phyloP scores from a whole-genome alignment of 805 yeast species.

The Ogataea ramenticola region DNA sequence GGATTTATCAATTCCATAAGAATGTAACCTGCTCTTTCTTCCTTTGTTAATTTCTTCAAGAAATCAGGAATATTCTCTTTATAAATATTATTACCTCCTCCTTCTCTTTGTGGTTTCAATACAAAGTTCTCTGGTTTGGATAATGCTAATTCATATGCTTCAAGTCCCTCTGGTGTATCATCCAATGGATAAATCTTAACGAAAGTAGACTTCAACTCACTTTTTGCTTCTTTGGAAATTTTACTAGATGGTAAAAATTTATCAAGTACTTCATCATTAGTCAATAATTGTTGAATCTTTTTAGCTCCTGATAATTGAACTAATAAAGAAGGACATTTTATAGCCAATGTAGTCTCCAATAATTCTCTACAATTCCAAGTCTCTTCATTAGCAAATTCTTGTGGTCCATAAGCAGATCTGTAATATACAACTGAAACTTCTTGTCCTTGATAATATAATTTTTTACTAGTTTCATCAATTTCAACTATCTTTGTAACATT shows the following conservation, averaged over 20 bases:
- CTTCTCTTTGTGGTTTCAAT: constrained; percentile 96
- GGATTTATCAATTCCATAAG: constrained; percentile 92
- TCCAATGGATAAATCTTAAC: constrained; percentile 87
- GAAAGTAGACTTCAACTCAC: constrained; percentile 50
- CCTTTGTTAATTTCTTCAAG: constrained; percentile 48
- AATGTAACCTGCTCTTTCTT: constrained; percentile 85
- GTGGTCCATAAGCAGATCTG: constrained; percentile 83
- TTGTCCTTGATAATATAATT: constrained; percentile 44
- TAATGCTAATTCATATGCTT: constrained; percentile 62
- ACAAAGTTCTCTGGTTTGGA: constrained; percentile 67
- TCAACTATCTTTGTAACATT: constrained; percentile 41
- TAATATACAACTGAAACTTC: constrained; percentile 87
- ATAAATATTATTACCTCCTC: constrained; percentile 95
- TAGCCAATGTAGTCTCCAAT: constrained; percentile 70
- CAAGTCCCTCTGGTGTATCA: constrained; percentile 49
- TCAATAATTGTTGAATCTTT: constrained; percentile 85
- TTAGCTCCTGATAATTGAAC: constrained; percentile 93
- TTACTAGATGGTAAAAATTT: constrained; percentile 34
- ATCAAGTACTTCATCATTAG: constrained; percentile 42
- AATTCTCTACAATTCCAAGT: constrained; percentile 75
- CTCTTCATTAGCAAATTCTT: constrained; percentile 57
- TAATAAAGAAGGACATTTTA: constrained; percentile 84
- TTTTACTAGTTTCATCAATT: constrained; percentile 34
- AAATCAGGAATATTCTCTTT: constrained; percentile 78
- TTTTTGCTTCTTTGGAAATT: constrained; percentile 5